Conservation (phyloP, 1,139 yeast species). For the Geotrichum histeridarum region DNA sequence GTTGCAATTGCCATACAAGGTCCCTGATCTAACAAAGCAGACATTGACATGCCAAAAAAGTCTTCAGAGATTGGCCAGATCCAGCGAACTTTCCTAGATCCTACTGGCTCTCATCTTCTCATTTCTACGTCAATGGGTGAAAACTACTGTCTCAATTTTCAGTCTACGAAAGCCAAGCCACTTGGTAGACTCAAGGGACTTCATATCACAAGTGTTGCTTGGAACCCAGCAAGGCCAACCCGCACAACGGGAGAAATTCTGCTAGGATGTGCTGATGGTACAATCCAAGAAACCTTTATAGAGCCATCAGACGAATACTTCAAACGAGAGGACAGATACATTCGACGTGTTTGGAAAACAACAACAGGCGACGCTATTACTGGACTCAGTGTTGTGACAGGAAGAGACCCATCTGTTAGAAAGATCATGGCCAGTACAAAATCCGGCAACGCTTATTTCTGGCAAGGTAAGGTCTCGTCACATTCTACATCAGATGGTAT, state of each 20-base stretch:
- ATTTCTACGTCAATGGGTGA: constrained; percentile 45
- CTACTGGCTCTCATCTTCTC: constrained; percentile 47
- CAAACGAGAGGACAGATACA: constrained; percentile 41
- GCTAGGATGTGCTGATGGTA: constrained; percentile 47
- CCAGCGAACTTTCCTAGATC: constrained; percentile 44
- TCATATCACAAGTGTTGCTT: constrained; percentile 42
- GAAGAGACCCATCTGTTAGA: constrained; percentile 24
- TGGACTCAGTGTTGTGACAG: constrained; percentile 34
- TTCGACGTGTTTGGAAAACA: constrained; percentile 41
- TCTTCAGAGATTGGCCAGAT: constrained; percentile 35
- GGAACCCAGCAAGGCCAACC: constrained; percentile 41
- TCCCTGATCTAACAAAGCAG: constrained; percentile 21
- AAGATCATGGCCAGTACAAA: constrained; percentile 36
- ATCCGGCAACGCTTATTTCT: constrained; percentile 41
- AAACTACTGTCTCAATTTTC: constrained; percentile 43
- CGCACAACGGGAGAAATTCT: constrained; percentile 46
- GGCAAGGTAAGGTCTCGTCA: constrained; percentile 35
- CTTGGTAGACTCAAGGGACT: constrained; percentile 44
- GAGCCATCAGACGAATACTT: constrained; percentile 44
- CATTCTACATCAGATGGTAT: constrained; percentile 28
- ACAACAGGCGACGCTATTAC: constrained; percentile 34
- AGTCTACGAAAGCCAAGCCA: constrained; percentile 38
- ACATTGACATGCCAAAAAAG: constrained; percentile 34
- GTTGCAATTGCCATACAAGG: neutral
- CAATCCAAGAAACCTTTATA: constrained; percentile 44